These are phyloP conservation scores for Pyrrhoderma lamaoense DNA, from an alignment of 1,284 basidiomycete genomes.

Conservation along the genomic window DNA sequence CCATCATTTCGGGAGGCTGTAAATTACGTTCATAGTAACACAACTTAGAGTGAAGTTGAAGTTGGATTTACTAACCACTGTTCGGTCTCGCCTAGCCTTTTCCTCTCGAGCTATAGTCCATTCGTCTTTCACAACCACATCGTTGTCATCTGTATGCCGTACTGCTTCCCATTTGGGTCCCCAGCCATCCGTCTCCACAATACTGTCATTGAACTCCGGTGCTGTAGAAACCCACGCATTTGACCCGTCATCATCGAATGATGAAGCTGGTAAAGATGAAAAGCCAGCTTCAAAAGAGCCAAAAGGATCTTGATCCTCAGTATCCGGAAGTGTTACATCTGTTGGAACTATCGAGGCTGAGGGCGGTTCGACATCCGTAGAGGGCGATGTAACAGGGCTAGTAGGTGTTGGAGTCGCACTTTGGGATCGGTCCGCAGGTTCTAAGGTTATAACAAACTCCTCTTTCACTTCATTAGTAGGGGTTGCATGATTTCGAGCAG, in stretches of 20 bases:
- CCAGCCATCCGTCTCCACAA: conserved; percentile 30
- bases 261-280: conserved; percentile 24
- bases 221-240: conserved; percentile 35
- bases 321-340: background rate
- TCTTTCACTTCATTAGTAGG: too few species aligned
- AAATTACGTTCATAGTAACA: conserved; percentile 15
- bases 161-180: conserved; percentile 37
- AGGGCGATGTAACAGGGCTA: background rate
- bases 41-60: background rate
- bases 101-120: conserved; percentile 58
- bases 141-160: conserved; percentile 27
- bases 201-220: conserved; percentile 27
- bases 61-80: conserved; percentile 50
- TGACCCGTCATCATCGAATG: conserved; percentile 17
- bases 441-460: background rate
- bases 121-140: conserved; percentile 37
- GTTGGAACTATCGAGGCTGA: background rate
- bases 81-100: conserved; percentile 51
- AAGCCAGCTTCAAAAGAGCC: conserved; percentile 51
- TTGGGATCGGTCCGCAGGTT: background rate
- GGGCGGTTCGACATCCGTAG: background rate
- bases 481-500: too few species aligned
- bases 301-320: conserved; percentile 44
- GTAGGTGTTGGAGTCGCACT: conserved; percentile 2
- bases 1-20: conserved; percentile 62